A percentile compares a stretch with the other conserved stretches of the same genome.
Conservation (phyloP, 2,329 filamentous ascomycete genomes). For the Stachybotrys echinatus region DNA sequence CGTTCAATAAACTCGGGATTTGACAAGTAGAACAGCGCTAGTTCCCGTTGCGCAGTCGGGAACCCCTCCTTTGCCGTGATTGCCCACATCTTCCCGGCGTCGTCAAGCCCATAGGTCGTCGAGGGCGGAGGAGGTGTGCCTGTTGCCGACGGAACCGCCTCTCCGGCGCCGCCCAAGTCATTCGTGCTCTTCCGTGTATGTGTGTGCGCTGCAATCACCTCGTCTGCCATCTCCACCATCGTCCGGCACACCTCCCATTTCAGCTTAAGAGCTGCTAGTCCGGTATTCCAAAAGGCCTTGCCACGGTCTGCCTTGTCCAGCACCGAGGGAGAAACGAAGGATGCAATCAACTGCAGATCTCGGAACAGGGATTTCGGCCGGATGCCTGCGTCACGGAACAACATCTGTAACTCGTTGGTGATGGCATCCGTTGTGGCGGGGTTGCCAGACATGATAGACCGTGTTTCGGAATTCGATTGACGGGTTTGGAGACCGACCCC, state of each 20-base stretch:
- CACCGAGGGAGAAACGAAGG: slow-evolving; percentile 56
- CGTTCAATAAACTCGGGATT: slow-evolving; percentile 80
- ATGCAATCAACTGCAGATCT: slow-evolving; percentile 70
- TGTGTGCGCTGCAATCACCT: slow-evolving; percentile 56
- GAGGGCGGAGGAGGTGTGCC: slow-evolving; percentile 42
- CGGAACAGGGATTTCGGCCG: slow-evolving; percentile 78
- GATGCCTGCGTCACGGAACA: slow-evolving; percentile 63
- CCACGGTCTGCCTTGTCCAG: slow-evolving; percentile 58
- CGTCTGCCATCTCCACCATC: slow-evolving; percentile 60
- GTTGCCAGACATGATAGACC: slow-evolving; percentile 43
- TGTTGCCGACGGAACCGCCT: slow-evolving; percentile 27
- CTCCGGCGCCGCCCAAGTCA: slow-evolving; percentile 19
- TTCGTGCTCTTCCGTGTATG: slow-evolving; percentile 48
- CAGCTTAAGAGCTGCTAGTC: slow-evolving; percentile 78
- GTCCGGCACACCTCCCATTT: slow-evolving; percentile 84
- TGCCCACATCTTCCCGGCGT: slow-evolving; percentile 84
- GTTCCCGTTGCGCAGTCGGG: slow-evolving; percentile 81
- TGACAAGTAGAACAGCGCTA: slow-evolving; percentile 89
- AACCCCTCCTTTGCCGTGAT: slow-evolving; percentile 88
- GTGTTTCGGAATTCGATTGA: slow-evolving; percentile 41
- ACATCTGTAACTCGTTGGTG: slow-evolving; percentile 58
- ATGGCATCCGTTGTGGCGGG: slow-evolving; percentile 58
- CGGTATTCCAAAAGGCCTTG: slow-evolving; percentile 87
- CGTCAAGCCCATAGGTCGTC: slow-evolving; percentile 65
- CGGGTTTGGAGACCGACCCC: slow-evolving; percentile 27